phyloP scores from a whole-genome alignment of 148 eudicot genomes.

The Rhododendron ovatum region DNA sequence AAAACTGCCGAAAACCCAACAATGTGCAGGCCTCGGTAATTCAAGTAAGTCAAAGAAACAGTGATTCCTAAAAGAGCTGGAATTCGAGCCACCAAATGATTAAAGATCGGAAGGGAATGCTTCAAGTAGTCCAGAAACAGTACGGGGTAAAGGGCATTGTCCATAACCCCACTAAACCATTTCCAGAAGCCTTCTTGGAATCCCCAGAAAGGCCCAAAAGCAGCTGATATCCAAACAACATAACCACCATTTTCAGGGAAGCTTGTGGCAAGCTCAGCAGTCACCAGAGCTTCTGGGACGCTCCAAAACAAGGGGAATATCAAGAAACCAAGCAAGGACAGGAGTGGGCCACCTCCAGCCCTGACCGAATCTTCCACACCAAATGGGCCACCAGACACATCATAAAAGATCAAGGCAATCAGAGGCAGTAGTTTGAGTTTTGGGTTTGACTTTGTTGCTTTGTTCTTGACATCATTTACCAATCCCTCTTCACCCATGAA shows the following conservation, averaged over 20 bases:
- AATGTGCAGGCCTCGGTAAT: conserved; percentile 63
- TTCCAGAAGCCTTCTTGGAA: conserved; percentile 79
- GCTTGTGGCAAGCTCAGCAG: conserved; percentile 68
- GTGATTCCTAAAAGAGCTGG: conserved; percentile 59
- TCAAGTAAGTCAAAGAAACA: conserved; percentile 56
- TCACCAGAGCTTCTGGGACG: conserved; percentile 71
- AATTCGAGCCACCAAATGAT: conserved; percentile 35
- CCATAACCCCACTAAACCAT: conserved; percentile 82
- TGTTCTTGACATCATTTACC: conserved; percentile 16
- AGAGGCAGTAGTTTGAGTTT: conserved; percentile 59
- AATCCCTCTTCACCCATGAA: conserved; percentile 36
- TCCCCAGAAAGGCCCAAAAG: conserved; percentile 88
- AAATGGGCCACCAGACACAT: conserved; percentile 82
- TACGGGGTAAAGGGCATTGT: conserved; percentile 78
- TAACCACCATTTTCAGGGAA: conserved; percentile 81
- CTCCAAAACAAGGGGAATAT: conserved; percentile 81
- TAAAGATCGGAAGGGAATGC: conserved; percentile 54
- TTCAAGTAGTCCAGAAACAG: conserved; percentile 72
- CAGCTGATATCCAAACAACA: conserved; percentile 68
- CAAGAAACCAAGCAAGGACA: conserved; percentile 62
- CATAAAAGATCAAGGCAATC: conserved; percentile 67
- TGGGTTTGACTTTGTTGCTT: conserved; percentile 36
- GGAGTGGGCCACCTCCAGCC: conserved; percentile 65
- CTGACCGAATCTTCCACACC: conserved; percentile 69
- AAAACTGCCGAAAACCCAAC: conserved; percentile 66